Conservation (phyloP, 2,329 filamentous ascomycete genomes). For the Thyridium curvatum region DNA sequence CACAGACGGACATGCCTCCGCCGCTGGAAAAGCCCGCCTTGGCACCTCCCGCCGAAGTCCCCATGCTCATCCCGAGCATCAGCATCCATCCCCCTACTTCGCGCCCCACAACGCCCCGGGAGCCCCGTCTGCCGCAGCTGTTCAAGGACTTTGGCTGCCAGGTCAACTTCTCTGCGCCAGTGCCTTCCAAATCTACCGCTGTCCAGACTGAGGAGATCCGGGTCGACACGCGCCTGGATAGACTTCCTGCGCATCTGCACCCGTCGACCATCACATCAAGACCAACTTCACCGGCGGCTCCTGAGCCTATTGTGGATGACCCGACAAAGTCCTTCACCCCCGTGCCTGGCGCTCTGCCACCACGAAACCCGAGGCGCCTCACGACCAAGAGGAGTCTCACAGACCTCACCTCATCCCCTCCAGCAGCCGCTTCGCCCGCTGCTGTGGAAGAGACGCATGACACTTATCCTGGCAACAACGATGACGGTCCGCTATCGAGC, state of each 20-base stretch:
- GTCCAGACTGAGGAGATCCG: constrained; percentile 90
- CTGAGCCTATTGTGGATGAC: constrained; percentile 22
- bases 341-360: constrained; percentile 46
- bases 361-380: constrained; percentile 54
- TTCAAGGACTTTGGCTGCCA: constrained; percentile 81
- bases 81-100: constrained; percentile 85
- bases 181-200: constrained; percentile 44
- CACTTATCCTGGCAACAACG: constrained; percentile 72
- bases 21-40: constrained; percentile 20
- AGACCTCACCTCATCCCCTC: constrained; percentile 46
- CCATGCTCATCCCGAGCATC: constrained; percentile 70
- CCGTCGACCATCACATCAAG: constrained; percentile 67
- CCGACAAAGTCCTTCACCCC: constrained; percentile 39
- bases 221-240: constrained; percentile 69
- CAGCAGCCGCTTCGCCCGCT: constrained; percentile 18
- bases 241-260: constrained; percentile 70
- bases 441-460: constrained; percentile 45
- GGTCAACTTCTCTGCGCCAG: constrained; percentile 49
- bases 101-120: constrained; percentile 70
- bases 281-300: constrained; percentile 45
- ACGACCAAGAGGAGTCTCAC: constrained; percentile 35
- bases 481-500: constrained; percentile 65
- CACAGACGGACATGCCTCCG: constrained; percentile 50
- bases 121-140: constrained; percentile 71
- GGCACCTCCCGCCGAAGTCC: constrained; percentile 25